Percentiles rank a stretch among this genome's conserved stretches.
phyloP scores from a whole-genome alignment of 2,329 filamentous ascomycete species.

The Amylocarpus encephaloides region DNA sequence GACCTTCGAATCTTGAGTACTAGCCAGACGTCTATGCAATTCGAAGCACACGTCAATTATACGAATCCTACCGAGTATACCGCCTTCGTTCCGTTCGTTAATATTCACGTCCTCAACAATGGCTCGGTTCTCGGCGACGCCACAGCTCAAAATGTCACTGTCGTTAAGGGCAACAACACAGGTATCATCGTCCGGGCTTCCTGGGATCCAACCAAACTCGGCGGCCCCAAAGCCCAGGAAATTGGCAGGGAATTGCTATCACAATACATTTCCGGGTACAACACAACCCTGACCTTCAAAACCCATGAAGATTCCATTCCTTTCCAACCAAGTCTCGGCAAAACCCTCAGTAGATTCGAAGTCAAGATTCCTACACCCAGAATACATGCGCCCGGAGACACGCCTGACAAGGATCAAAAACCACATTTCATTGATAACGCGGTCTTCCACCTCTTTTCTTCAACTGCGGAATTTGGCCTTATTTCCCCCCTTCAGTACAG shows the following conservation, averaged over 20 bases:
- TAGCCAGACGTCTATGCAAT: slow-evolving; percentile 59
- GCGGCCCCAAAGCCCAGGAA: slow-evolving; percentile 53
- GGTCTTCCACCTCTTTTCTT: slow-evolving; percentile 80
- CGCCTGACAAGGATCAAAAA: slow-evolving; percentile 38
- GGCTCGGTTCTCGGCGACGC: slow-evolving; percentile 70
- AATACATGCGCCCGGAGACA: slow-evolving; percentile 47
- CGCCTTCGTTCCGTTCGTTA: slow-evolving; percentile 72
- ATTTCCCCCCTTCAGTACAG: slow-evolving; percentile 70
- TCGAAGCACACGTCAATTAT: slow-evolving; percentile 70
- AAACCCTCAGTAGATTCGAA: slow-evolving; percentile 64
- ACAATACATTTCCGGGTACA: slow-evolving; percentile 80
- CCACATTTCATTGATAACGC: slow-evolving; percentile 77
- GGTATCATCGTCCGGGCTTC: slow-evolving; percentile 60
- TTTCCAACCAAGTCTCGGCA: slow-evolving; percentile 61
- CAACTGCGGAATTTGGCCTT: slow-evolving; percentile 77
- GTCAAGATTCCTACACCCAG: slow-evolving; percentile 67
- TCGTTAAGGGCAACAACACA: slow-evolving; percentile 66
- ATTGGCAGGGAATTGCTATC: slow-evolving; percentile 71
- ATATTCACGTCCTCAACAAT: slow-evolving; percentile 69
- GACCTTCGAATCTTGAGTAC: slow-evolving; percentile 69
- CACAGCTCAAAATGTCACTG: slow-evolving; percentile 54
- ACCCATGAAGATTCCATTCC: slow-evolving; percentile 70
- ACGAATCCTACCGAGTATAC: slow-evolving; percentile 89
- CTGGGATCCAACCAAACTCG: slow-evolving; percentile 64
- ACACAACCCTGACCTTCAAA: slow-evolving; percentile 71